These are phyloP conservation scores for Sporothrix sp. DNA, from an alignment of 2,329 filamentous ascomycete genomes.

Conservation along the genomic window DNA sequence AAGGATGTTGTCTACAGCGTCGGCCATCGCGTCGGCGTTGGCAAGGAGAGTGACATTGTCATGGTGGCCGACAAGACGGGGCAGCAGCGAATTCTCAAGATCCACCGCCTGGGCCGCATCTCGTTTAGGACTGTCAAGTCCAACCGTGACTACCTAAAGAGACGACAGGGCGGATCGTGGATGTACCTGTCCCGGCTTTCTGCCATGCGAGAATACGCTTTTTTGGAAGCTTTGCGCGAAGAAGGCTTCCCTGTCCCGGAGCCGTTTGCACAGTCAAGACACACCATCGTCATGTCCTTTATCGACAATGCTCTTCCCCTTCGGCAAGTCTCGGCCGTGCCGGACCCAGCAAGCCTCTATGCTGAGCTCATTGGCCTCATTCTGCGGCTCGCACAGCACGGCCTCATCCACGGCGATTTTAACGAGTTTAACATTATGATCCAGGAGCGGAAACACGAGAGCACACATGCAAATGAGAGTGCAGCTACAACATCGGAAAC, in stretches of 20 bases:
- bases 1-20: conserved; percentile 78
- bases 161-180: conserved; percentile 67
- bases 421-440: conserved; percentile 99
- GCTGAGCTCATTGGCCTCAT: conserved; percentile 85
- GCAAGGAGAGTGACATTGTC: conserved; percentile 96
- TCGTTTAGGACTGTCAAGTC: conserved; percentile 94
- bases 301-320: conserved; percentile 90
- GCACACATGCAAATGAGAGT: conserved; percentile 24
- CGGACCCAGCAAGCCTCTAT: conserved; percentile 77
- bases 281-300: conserved; percentile 93
- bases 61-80: conserved; percentile 77
- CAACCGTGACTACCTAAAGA: conserved; percentile 89
- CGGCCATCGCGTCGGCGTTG: conserved; percentile 87
- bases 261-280: conserved; percentile 79
- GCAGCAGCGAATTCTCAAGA: conserved; percentile 77
- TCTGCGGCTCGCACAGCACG: conserved; percentile 70
- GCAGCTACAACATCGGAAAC: too few species aligned
- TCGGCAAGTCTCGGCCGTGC: conserved; percentile 74
- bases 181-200: conserved; percentile 95
- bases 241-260: conserved; percentile 86
- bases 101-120: conserved; percentile 88
- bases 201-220: conserved; percentile 87
- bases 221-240: conserved; percentile 76
- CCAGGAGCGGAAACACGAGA: conserved; percentile 58
- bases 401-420: conserved; percentile 94